Percentiles rank a stretch among this genome's conserved stretches.
Evolutionary conservation across 2,329 filamentous ascomycete genomes (phyloP).

Genomic region (Ophiostoma novo-ulmi): DNA sequence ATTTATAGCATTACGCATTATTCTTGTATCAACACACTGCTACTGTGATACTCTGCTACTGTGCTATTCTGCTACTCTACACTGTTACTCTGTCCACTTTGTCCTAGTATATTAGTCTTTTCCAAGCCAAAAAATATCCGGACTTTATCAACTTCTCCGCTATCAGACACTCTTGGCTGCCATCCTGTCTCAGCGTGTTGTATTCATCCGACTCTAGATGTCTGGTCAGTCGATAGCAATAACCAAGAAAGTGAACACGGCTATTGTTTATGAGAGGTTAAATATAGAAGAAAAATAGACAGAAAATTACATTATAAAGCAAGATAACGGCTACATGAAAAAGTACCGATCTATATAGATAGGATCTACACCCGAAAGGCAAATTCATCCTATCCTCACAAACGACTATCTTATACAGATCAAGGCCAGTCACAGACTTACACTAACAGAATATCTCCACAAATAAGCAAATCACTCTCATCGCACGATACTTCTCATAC

Average conservation of each 20-base stretch:
- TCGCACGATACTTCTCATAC: not conserved
- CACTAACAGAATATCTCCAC: not conserved
- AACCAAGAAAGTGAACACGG: not conserved
- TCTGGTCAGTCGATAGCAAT: not conserved
- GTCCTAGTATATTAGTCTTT: not conserved
- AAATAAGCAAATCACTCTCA: not conserved
- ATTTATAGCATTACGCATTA: too few species aligned
- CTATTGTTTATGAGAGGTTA: not conserved
- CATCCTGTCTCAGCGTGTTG: not conserved
- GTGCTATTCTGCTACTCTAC: not conserved
- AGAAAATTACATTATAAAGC: not conserved
- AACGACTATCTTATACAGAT: too few species aligned
- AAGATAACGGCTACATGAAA: not conserved
- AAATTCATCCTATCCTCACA: not conserved
- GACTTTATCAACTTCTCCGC: constrained; percentile 4
- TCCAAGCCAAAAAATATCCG: not conserved
- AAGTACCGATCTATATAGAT: not conserved
- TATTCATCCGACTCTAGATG: not conserved
- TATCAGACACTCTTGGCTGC: not conserved
- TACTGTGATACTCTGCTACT: too few species aligned
- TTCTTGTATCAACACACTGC: too few species aligned
- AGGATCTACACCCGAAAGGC: not conserved
- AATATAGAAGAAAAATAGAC: not conserved
- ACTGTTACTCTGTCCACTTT: not conserved
- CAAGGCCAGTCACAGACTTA: not conserved